Evolutionary conservation across 2,329 filamentous ascomycete genomes (phyloP).

Genomic region (Fusarium burgessii): DNA sequence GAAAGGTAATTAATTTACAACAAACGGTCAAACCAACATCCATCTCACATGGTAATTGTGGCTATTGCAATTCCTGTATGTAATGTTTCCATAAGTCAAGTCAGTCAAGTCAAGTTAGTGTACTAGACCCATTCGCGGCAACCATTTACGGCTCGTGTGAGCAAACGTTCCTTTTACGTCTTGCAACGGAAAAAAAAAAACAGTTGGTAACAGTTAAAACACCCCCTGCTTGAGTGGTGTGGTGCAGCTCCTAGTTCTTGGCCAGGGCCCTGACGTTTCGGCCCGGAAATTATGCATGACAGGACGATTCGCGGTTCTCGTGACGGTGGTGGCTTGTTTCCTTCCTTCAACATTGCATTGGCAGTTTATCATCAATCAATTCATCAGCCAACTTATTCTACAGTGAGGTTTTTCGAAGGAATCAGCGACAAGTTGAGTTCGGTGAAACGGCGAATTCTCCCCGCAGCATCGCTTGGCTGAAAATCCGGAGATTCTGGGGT

Average conservation of each 20-base stretch:
- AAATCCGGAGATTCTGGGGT: slow-evolving; percentile 40
- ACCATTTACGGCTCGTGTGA: slow-evolving; percentile 11
- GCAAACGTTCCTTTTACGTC: neutral
- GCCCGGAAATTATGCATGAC: slow-evolving; percentile 45
- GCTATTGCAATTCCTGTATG: neutral
- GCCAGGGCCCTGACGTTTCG: slow-evolving; percentile 42
- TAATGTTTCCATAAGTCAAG: slow-evolving; percentile 17
- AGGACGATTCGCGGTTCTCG: slow-evolving; percentile 36
- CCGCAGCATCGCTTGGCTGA: slow-evolving; percentile 15
- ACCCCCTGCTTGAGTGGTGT: slow-evolving; percentile 15
- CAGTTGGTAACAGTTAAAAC: neutral
- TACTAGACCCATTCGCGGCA: slow-evolving; percentile 18
- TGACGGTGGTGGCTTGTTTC: slow-evolving; percentile 35
- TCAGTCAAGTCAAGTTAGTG: neutral
- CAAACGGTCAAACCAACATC: no score
- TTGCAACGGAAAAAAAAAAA: neutral
- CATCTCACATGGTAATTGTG: neutral
- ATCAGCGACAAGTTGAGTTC: neutral
- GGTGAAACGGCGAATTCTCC: slow-evolving; percentile 32
- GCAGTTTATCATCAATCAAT: neutral
- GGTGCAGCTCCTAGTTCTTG: neutral
- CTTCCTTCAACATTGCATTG: neutral
- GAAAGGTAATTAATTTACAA: neutral
- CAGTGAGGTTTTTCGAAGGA: neutral
- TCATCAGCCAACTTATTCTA: neutral